A percentile compares a stretch with the other conserved stretches of the same genome.
Evolutionary conservation across 1,284 basidiomycete species (phyloP).

Genomic region (Apiotrichum brassicae): DNA sequence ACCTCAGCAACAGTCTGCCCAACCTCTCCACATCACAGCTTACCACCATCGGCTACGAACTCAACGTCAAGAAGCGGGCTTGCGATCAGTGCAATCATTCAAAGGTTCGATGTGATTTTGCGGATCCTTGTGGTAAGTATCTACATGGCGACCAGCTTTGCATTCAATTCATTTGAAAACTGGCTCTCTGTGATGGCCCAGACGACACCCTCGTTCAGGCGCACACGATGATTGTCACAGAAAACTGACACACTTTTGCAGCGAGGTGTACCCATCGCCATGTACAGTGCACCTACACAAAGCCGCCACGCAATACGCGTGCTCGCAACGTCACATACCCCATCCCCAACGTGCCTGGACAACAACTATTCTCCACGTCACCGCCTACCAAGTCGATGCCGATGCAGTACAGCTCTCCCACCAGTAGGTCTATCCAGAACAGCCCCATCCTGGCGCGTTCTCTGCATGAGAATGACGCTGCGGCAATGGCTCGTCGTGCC

Average conservation of each 20-base stretch:
- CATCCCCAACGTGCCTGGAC: not conserved
- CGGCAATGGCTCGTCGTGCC: not conserved
- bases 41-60: not conserved
- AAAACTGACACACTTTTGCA: constrained; percentile 36
- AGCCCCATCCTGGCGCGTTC: not conserved
- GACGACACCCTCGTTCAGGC: too few relatives aligned
- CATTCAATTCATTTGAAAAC: too few relatives aligned
- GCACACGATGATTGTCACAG: too few relatives aligned
- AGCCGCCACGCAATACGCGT: constrained; percentile 50
- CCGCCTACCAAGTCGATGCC: constrained; percentile 12
- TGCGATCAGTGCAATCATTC: constrained; percentile 81
- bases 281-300: constrained; percentile 69
- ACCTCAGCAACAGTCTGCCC: not conserved
- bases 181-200: too few relatives aligned
- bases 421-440: too few relatives aligned
- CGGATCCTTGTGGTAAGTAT: constrained; percentile 62
- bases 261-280: constrained; percentile 71
- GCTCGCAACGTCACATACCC: constrained; percentile 20
- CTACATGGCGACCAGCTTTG: too few relatives aligned
- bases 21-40: not conserved
- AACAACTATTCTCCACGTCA: constrained; percentile 19
- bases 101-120: constrained; percentile 71
- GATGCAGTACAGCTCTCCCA: constrained; percentile 6
- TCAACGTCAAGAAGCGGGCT: constrained; percentile 39
- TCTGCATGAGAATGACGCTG: not conserved